Percentiles rank a stretch among this genome's conserved stretches.
Evolutionary conservation across 768 basidiomycete species (phyloP).

Genomic region (Pleurotus citrinopileatus): DNA sequence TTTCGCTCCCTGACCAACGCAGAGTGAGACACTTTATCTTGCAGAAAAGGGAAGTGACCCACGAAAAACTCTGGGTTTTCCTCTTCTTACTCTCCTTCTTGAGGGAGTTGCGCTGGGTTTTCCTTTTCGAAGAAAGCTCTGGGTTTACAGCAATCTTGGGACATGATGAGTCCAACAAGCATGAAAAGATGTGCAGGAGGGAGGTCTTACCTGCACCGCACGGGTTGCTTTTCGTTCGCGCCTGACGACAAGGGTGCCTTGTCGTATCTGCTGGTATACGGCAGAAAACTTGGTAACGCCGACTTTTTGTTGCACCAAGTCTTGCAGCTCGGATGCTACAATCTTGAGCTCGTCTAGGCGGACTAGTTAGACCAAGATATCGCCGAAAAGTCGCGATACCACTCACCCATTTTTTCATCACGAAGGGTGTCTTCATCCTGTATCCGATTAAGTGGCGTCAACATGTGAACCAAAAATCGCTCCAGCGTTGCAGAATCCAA

Average conservation of each 20-base stretch:
- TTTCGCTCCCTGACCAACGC: constrained; percentile 40
- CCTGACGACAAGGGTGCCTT: constrained; percentile 61
- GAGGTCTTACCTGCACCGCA: constrained; percentile 43
- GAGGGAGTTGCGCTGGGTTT: constrained; percentile 61
- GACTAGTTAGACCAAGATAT: background rate
- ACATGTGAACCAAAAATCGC: constrained; percentile 76
- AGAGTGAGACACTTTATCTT: constrained; percentile 7
- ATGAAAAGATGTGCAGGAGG: background rate
- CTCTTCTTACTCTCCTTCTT: constrained; percentile 89
- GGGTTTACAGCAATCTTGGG: constrained; percentile 54
- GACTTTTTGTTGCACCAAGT: constrained; percentile 83
- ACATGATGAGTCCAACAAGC: background rate
- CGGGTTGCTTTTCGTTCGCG: constrained; percentile 68
- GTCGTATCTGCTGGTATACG: constrained; percentile 78
- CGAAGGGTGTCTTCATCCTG: constrained; percentile 83
- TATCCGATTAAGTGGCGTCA: constrained; percentile 85
- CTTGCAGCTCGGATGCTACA: constrained; percentile 78
- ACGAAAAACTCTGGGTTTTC: constrained; percentile 62
- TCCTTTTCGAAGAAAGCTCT: constrained; percentile 71
- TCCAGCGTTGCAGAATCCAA: constrained; percentile 61
- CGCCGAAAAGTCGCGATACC: too few species aligned
- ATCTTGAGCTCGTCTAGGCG: constrained; percentile 76
- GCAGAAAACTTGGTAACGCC: constrained; percentile 82
- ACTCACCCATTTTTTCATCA: constrained; percentile 75
- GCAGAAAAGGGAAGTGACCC: constrained; percentile 27